Evolutionary conservation across 805 yeast species (phyloP), one percentile per base, ranked within the genome.

Genomic region (Starmerella floris): DNA sequence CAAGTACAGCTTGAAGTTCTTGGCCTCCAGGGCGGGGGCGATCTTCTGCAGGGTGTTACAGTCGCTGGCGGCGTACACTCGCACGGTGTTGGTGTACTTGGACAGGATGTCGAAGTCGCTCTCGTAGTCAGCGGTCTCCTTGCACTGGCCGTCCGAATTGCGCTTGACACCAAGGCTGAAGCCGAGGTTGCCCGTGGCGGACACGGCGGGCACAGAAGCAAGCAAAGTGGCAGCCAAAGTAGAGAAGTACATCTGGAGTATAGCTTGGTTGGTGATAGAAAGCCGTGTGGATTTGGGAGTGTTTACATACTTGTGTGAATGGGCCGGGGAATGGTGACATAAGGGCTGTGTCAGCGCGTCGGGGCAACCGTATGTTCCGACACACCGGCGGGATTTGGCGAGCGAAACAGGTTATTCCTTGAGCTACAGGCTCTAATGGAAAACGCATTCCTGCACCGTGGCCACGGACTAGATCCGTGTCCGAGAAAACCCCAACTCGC

Each of bases 61-160:
- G 64, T 83, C 93, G n/a, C 93, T 78, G 38, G 81, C 85, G 25
- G 96, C 91, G 61, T 84, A 88, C 30, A 88, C 81, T 64, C 87
- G 83, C 54, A 88, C 74, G 39, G 73, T 72, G 48, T 66, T 64
- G 32, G 91, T 65, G 66, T 81, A 74, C 37, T 67, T 53, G 40
- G 73, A 64, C 53, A 88, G 64, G 30, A 67, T 61, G 21, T 68
- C 67, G 52, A 88, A 70, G 60, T 87, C 96, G 38, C 64, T 52
- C 54, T 69, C 70, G 65, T 76, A 88, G 56, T 84, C 94, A 16
- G 64, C 60, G 38, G 82, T 69, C 44, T 73, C 56, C 65, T 85
- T 87, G 71, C 95, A 85, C 57, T 72, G 47, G 16, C 62, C 66
- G 54, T 85, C 91, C 37, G 68, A 62, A 60, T 76, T 72, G 57